Conservation (phyloP, 352 stramenopile species). For the Globisporangium sylvaticum region DNA sequence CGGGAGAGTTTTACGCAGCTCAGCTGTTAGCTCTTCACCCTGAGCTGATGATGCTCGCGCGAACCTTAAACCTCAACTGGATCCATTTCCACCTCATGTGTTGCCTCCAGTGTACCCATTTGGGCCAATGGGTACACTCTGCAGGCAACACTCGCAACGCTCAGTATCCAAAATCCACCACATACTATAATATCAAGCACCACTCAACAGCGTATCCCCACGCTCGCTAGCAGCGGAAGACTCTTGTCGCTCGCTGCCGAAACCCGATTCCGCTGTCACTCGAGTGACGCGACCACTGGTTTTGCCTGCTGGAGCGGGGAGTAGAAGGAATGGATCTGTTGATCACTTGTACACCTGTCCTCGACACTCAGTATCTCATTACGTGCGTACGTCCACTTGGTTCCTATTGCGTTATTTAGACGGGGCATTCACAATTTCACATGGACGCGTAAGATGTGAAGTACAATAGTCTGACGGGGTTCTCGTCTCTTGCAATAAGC, state of each 20-base stretch:
- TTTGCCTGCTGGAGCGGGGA: no score
- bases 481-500: background rate
- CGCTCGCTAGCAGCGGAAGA: no score
- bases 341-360: background rate
- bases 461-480: no score
- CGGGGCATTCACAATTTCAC: no score
- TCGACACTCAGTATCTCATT: background rate
- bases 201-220: no score
- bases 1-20: background rate
- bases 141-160: no score
- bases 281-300: no score
- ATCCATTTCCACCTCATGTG: background rate
- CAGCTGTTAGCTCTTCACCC: no score
- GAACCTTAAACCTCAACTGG: background rate
- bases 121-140: background rate
- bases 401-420: background rate
- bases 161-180: no score
- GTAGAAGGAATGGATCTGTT: no score
- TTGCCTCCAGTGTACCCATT: background rate
- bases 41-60: background rate
- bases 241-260: background rate
- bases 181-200: no score
- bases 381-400: background rate
- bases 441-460: no score
- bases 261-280: background rate